These are phyloP conservation scores for Xanthoceras sorbifolium DNA, from an alignment of 345 rosid genomes.

Conservation along the genomic window DNA sequence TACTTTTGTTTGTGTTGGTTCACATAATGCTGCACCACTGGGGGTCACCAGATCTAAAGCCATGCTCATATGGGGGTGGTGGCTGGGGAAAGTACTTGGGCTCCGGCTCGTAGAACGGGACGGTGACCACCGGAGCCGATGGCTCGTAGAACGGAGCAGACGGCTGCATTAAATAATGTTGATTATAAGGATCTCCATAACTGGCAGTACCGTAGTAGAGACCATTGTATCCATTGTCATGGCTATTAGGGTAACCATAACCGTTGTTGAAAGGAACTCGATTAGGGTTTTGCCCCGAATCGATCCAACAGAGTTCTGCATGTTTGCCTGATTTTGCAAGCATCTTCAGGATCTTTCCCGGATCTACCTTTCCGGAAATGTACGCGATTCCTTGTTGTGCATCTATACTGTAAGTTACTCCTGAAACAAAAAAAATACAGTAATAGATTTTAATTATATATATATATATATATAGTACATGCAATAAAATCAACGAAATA, in stretches of 20 bases:
- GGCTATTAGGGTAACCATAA: background rate
- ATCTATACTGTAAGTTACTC: slow-evolving; percentile 20
- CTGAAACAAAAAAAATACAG: background rate
- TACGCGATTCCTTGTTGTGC: slow-evolving; percentile 22
- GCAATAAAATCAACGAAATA: background rate
- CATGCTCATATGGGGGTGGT: background rate
- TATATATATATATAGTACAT: background rate
- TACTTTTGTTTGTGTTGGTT: background rate
- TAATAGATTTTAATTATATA: no score
- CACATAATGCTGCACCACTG: slow-evolving; percentile 22
- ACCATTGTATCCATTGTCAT: background rate
- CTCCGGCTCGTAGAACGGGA: background rate
- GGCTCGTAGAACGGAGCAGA: background rate
- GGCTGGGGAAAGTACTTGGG: slow-evolving; percentile 13
- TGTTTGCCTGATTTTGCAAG: slow-evolving; percentile 19
- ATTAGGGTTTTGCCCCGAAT: slow-evolving; percentile 1
- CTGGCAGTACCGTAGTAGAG: background rate
- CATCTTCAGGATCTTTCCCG: slow-evolving; percentile 8
- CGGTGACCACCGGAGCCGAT: no score
- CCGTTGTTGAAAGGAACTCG: background rate
- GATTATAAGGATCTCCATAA: background rate
- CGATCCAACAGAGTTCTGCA: slow-evolving; percentile 25
- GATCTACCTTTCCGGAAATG: slow-evolving; percentile 22
- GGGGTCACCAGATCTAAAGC: slow-evolving; percentile 3
- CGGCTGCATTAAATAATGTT: background rate